These are phyloP conservation scores for Diaporthe sp. DNA, from an alignment of 2,329 filamentous ascomycete species.

Conservation along the genomic window DNA sequence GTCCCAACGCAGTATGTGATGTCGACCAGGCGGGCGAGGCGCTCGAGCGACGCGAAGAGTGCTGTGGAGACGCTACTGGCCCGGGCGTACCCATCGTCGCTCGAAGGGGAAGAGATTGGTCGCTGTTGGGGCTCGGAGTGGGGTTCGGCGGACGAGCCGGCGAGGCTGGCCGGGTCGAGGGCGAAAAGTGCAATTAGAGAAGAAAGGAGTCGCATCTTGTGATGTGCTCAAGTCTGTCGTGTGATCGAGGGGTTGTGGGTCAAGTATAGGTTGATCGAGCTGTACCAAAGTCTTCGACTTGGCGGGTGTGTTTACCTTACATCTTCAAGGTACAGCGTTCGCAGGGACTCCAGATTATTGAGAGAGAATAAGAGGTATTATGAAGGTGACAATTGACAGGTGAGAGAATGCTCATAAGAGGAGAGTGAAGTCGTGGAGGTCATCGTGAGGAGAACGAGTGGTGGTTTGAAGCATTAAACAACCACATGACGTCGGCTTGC, in stretches of 20 bases:
- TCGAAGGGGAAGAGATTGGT: conserved; percentile 29
- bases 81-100: conserved; percentile 24
- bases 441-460: conserved; percentile 16
- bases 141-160: conserved; percentile 27
- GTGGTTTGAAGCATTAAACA: conserved; percentile 13
- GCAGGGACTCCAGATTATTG: background rate
- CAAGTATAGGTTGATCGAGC: background rate
- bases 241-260: background rate
- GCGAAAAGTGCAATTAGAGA: background rate
- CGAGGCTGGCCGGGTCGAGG: conserved; percentile 1
- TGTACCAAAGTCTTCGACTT: conserved; percentile 37
- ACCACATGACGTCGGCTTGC: conserved; percentile 39
- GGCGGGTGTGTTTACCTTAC: conserved; percentile 22
- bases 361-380: background rate
- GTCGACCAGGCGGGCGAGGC: conserved; percentile 91
- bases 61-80: conserved; percentile 62
- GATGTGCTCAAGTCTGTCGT: background rate
- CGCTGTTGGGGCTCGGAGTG: conserved; percentile 24
- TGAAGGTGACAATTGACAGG: background rate
- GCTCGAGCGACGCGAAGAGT: conserved; percentile 87
- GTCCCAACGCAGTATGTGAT: conserved; percentile 94
- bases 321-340: conserved; percentile 24
- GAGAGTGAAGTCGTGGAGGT: background rate
- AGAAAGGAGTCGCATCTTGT: conserved; percentile 36
- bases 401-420: background rate